Percentiles rank a stretch among this genome's conserved stretches.
Evolutionary conservation across 1,139 yeast genomes (phyloP).

Genomic region (Magnusiomyces fungicola): DNA sequence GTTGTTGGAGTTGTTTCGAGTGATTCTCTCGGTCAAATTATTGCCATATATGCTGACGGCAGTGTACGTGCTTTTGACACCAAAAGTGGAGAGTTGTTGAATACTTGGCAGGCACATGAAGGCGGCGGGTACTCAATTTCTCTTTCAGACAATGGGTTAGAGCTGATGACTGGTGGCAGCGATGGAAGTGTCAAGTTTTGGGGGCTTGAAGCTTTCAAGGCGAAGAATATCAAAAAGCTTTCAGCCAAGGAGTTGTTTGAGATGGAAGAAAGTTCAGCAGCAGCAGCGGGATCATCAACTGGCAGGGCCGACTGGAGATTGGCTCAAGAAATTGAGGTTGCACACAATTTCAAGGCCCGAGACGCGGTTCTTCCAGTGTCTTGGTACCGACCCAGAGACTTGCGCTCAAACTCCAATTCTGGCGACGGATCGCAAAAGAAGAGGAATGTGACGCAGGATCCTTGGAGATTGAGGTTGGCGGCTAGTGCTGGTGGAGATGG

Average conservation of each 20-base stretch:
- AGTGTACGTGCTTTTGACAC: constrained; percentile 19
- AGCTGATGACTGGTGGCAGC: constrained; percentile 25
- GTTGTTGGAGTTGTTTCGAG: too few species aligned
- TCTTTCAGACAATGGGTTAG: constrained; percentile 12
- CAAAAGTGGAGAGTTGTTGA: constrained; percentile 18
- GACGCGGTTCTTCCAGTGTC: constrained; percentile 8
- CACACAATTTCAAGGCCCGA: constrained; percentile 2
- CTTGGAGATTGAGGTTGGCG: not conserved
- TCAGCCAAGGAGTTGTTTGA: too few species aligned
- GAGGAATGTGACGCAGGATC: not conserved
- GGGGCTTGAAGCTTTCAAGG: constrained; percentile 19
- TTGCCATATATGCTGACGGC: constrained; percentile 19
- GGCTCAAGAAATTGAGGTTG: not conserved
- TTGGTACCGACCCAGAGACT: constrained; percentile 1
- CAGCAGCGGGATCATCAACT: too few species aligned
- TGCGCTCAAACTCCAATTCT: too few species aligned
- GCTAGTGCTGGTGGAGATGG: constrained; percentile 5
- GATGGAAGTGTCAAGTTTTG: constrained; percentile 29
- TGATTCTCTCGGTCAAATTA: constrained; percentile 6
- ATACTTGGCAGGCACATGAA: constrained; percentile 24
- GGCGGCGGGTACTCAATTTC: constrained; percentile 23
- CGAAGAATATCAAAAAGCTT: too few species aligned
- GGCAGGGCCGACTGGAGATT: too few species aligned
- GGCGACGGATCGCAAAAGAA: not conserved
- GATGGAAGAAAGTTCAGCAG: too few species aligned